phyloP scores from a whole-genome alignment of 495 filamentous ascomycete genomes.

The Tuber microsphaerosporum region DNA sequence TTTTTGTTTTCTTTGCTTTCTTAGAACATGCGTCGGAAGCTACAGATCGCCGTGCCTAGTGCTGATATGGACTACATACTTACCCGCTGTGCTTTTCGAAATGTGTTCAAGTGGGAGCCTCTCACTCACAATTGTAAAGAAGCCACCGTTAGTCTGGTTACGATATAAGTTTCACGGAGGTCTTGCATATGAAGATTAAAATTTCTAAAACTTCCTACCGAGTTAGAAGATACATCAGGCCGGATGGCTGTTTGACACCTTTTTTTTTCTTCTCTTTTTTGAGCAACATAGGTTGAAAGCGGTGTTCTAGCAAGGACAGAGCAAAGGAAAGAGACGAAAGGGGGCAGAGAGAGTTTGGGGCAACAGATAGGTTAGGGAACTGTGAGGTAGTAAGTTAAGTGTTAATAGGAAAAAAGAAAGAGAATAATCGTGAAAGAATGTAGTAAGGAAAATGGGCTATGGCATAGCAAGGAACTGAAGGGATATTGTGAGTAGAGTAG shows the following conservation, averaged over 20 bases:
- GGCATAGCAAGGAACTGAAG: background rate
- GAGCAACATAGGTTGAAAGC: background rate
- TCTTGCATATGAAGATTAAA: background rate
- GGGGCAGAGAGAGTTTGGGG: background rate
- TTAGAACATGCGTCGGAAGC: background rate
- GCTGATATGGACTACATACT: background rate
- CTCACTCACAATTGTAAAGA: background rate
- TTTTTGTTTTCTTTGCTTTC: background rate
- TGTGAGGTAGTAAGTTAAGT: background rate
- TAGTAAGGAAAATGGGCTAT: background rate
- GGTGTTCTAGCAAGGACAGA: background rate
- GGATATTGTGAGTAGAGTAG: background rate
- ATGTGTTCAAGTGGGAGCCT: background rate
- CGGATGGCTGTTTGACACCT: background rate
- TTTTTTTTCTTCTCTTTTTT: background rate
- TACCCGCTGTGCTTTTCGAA: background rate
- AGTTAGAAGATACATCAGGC: background rate
- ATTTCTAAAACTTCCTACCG: background rate
- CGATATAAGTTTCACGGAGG: background rate
- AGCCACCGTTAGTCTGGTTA: background rate
- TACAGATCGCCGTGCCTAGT: background rate
- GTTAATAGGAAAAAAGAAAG: background rate
- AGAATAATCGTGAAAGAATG: background rate
- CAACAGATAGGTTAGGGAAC: background rate
- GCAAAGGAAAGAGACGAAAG: background rate